Evolutionary conservation across 371 early-diverging fungal genomes (phyloP), one percentile per base, ranked within the genome.

Genomic region (Mortierella polycephala): DNA sequence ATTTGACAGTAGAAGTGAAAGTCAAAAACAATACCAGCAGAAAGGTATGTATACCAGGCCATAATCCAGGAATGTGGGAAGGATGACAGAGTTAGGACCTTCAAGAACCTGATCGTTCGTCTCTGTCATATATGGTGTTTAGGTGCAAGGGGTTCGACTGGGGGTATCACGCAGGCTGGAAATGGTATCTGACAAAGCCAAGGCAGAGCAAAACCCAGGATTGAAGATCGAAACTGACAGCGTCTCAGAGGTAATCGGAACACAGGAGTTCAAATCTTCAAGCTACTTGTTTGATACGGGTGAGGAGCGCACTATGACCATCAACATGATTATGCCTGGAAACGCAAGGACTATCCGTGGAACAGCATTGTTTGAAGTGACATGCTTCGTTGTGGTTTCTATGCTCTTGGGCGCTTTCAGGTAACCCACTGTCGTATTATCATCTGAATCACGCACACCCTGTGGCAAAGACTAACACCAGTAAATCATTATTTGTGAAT

Each of bases 101-200:
- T 5, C 30, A 53, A 41, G 37, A 18, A 10, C 18, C n/a, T 16
- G 5, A 20, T 44, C 13, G 21, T 58, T 21, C 9, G 9, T 7
- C 42, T 52, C 11, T 14, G 6, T 18, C 41, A 20, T 20, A 12
- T 6, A 20, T 16, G 6, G 18, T 16, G 12, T 57, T n/a, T 76
- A 88, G 89, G 84, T 87, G 4, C 85, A 84, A 71, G 87, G 87
- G n/a, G 60, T 87, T n/a, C 84, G 84, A 40, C 47, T 88, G 10
- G 81, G 83, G 1, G 77, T 89, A 5, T 64, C 81, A 1, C 74
- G 83, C 11, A 74, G 76, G 75, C 67, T 87, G 59, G 57, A 83
- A 45, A 84, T 88, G 77, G 69, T 85, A 1, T 77, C 82, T 5
- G 82, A 83, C 55, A 83, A 82, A 23, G 75, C 57, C 20, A 71